A percentile compares a stretch with the other conserved stretches of the same genome.
These are phyloP conservation scores for Brassica balearica DNA, from an alignment of 441 rosid species.

Conservation along the genomic window DNA sequence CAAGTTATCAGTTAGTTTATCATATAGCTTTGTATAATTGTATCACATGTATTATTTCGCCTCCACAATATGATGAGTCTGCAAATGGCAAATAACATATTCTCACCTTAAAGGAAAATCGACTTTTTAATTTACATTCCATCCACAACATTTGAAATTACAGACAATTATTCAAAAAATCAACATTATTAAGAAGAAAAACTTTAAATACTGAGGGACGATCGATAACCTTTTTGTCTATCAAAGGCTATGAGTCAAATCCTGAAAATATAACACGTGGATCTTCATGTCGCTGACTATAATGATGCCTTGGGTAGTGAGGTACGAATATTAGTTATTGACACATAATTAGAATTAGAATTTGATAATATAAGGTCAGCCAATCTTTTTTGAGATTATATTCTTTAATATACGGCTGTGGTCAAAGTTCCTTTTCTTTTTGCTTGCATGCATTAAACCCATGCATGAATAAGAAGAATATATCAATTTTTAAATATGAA, in stretches of 20 bases:
- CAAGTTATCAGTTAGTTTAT: too few species aligned
- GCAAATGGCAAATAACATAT: constrained; percentile 8
- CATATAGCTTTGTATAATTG: not conserved
- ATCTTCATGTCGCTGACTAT: not conserved
- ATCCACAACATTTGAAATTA: not conserved
- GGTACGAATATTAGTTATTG: constrained; percentile 28
- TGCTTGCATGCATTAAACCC: constrained; percentile 17
- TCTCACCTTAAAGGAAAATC: not conserved
- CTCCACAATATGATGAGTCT: constrained; percentile 14
- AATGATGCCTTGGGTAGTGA: constrained; percentile 9
- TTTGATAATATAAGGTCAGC: constrained; percentile 26
- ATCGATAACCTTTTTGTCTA: not conserved
- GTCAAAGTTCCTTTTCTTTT: constrained; percentile 33
- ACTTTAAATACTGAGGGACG: not conserved
- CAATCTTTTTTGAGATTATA: constrained; percentile 19
- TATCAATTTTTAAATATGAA: not conserved
- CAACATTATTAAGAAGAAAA: not conserved
- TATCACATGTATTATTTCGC: not conserved
- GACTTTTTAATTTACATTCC: constrained; percentile 11
- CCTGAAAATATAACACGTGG: not conserved
- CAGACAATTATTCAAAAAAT: not conserved
- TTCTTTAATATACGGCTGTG: constrained; percentile 1
- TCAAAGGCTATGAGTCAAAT: constrained; percentile 2
- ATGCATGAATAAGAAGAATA: constrained; percentile 20
- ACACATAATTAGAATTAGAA: not conserved